Conservation (phyloP, 164 flowering plant species). For the Kingdonia uniflora region DNA sequence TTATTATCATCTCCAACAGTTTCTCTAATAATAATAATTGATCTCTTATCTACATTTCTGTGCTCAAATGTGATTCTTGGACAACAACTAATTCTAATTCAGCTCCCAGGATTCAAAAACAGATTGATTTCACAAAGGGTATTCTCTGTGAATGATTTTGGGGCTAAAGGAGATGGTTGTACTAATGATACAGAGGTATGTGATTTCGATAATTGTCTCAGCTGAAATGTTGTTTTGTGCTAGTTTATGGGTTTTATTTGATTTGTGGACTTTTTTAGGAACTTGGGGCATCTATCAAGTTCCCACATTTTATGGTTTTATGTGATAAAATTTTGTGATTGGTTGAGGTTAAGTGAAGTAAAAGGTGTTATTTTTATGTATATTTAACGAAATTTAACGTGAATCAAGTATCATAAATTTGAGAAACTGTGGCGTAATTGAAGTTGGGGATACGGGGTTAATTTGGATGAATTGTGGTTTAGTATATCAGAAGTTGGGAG, state of each 20-base stretch:
- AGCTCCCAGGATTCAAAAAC: slow-evolving; percentile 12
- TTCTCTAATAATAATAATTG: no score
- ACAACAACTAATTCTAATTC: not conserved
- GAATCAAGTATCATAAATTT: no score
- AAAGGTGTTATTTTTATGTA: not conserved
- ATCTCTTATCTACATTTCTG: no score
- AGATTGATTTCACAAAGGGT: slow-evolving; percentile 21
- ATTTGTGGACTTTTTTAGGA: not conserved
- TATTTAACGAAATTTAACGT: no score
- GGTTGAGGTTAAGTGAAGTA: not conserved
- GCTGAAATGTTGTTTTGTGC: not conserved
- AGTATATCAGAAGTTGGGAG: no score
- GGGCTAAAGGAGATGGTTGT: slow-evolving; percentile 65
- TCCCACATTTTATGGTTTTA: not conserved
- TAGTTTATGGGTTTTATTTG: not conserved
- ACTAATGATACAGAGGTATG: slow-evolving; percentile 49
- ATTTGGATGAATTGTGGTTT: no score
- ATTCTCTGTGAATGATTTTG: slow-evolving; percentile 36
- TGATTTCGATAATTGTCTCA: no score
- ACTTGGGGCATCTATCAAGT: no score
- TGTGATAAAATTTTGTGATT: not conserved
- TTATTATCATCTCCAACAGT: no score
- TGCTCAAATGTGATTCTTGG: no score
- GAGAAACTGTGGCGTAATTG: no score
- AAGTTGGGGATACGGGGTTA: no score